These are phyloP conservation scores for Cladosporium oxysporum DNA, from an alignment of 2,329 filamentous ascomycete genomes.

Conservation along the genomic window DNA sequence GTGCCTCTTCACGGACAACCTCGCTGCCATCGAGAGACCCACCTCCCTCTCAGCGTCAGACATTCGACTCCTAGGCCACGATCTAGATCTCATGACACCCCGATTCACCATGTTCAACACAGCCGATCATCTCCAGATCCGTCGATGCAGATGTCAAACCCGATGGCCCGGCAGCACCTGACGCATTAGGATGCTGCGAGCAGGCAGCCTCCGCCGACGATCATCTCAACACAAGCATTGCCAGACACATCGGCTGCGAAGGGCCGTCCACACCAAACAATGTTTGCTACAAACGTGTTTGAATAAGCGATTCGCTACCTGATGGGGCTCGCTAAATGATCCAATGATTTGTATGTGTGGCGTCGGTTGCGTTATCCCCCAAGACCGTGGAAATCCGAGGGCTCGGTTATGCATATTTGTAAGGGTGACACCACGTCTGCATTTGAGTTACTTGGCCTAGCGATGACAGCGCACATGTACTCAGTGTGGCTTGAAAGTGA, in stretches of 20 bases:
- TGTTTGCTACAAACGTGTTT: not conserved
- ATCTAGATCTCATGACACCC: not conserved
- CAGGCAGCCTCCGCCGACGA: not conserved
- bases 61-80: not conserved
- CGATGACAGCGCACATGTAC: not conserved
- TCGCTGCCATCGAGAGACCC: not conserved
- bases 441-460: not conserved
- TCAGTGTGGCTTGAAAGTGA: not conserved
- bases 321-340: not conserved
- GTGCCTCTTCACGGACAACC: not conserved
- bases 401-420: constrained; percentile 3
- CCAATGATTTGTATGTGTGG: not conserved
- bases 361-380: not conserved
- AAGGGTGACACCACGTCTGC: not conserved
- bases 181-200: not conserved
- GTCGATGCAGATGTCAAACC: not conserved
- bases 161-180: not conserved
- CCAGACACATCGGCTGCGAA: not conserved
- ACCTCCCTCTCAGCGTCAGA: not conserved
- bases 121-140: not conserved
- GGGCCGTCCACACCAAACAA: not conserved
- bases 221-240: not conserved
- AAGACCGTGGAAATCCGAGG: constrained; percentile 4
- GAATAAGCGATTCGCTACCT: not conserved
- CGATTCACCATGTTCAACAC: not conserved